Conservation (phyloP, 2,329 filamentous ascomycete genomes). For the Bertia moriformis region DNA sequence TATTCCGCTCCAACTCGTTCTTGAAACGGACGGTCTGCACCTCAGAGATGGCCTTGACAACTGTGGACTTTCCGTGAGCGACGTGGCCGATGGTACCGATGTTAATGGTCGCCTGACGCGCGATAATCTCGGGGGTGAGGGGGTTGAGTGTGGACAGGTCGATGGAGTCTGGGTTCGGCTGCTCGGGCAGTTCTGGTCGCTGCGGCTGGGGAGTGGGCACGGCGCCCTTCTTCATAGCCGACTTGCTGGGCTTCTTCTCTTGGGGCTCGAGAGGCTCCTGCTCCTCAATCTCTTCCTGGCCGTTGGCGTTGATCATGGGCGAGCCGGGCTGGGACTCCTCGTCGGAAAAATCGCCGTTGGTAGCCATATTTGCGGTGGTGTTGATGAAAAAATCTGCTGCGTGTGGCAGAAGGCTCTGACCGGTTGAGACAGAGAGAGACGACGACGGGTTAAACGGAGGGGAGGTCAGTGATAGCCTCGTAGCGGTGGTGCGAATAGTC, state of each 20-base stretch:
- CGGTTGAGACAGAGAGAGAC: background rate
- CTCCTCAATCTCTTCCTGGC: background rate
- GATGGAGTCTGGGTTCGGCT: slow-evolving; percentile 82
- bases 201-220: slow-evolving; percentile 34
- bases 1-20: slow-evolving; percentile 98
- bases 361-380: background rate
- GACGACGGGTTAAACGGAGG: background rate
- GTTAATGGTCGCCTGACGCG: slow-evolving; percentile 95
- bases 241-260: slow-evolving; percentile 61
- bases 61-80: slow-evolving; percentile 96
- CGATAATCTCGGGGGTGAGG: slow-evolving; percentile 90
- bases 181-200: slow-evolving; percentile 62
- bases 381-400: background rate
- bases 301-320: background rate
- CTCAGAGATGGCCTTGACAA: slow-evolving; percentile 97
- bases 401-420: background rate
- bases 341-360: slow-evolving; percentile 1
- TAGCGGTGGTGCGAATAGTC: background rate
- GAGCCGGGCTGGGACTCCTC: background rate
- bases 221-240: slow-evolving; percentile 68
- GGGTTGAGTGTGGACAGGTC: slow-evolving; percentile 70
- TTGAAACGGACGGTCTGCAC: slow-evolving; percentile 99
- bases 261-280: slow-evolving; percentile 27
- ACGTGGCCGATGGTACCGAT: slow-evolving; percentile 97
- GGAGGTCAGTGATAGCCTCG: background rate